Evolutionary conservation across 768 basidiomycete species (phyloP).

Genomic region (Erythrobasidium yunnanense): DNA sequence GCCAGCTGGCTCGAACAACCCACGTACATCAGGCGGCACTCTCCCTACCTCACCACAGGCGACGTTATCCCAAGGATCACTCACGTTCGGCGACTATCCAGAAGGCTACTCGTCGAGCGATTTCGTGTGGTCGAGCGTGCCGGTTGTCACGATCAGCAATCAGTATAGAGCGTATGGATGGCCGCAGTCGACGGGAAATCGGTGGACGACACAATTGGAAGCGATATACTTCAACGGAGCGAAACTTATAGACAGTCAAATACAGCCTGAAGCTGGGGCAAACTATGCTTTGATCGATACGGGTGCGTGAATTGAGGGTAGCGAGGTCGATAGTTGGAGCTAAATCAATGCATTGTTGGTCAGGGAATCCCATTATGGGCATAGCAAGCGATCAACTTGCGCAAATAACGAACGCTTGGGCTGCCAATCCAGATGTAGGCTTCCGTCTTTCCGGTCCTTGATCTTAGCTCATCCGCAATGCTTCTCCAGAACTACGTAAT

Average conservation of each 20-base stretch:
- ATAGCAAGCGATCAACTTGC: conserved; percentile 18
- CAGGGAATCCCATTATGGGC: conserved; percentile 14
- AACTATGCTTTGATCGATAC: conserved; percentile 21
- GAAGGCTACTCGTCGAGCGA: not conserved
- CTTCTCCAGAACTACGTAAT: conserved; percentile 19
- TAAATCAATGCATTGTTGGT: too few species aligned
- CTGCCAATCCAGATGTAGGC: conserved; percentile 26
- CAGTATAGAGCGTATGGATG: conserved; percentile 13
- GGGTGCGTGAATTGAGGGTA: too few species aligned
- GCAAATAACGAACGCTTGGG: conserved; percentile 25
- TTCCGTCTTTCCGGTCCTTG: not conserved
- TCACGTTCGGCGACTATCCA: conserved; percentile 20
- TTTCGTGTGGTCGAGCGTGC: conserved; percentile 18
- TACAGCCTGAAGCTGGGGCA: conserved; percentile 11
- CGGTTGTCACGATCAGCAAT: conserved; percentile 8
- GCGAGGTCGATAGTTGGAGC: too few species aligned
- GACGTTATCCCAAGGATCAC: conserved; percentile 7
- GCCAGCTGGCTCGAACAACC: conserved; percentile 12
- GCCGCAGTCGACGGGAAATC: conserved; percentile 9
- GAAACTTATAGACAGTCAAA: conserved; percentile 15
- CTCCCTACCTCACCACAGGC: conserved; percentile 24
- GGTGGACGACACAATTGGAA: conserved; percentile 11
- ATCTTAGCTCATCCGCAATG: not conserved
- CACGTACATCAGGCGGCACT: conserved; percentile 18
- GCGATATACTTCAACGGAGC: conserved; percentile 12